These are phyloP conservation scores for Vitis hybrid DNA, from an alignment of 177 flowering plant species.

Conservation along the genomic window DNA sequence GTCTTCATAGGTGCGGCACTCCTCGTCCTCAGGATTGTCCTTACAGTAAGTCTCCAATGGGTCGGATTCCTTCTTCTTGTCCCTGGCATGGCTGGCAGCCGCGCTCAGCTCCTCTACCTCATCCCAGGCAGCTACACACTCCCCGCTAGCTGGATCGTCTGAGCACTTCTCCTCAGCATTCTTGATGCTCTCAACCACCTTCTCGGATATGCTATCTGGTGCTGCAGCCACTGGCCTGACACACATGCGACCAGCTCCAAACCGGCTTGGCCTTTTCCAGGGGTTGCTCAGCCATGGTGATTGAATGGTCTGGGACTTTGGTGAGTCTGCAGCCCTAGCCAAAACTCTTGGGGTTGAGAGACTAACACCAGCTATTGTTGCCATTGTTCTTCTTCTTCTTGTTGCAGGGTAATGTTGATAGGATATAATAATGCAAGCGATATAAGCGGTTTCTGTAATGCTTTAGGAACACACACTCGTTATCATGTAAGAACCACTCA, in stretches of 20 bases:
- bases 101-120: conserved; percentile 95
- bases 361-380: conserved; percentile 51
- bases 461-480: conserved; percentile 47
- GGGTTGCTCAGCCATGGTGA: conserved; percentile 34
- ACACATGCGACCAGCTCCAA: conserved; percentile 16
- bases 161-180: conserved; percentile 69
- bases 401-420: not conserved
- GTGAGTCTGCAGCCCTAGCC: conserved; percentile 28
- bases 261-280: conserved; percentile 24
- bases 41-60: conserved; percentile 76
- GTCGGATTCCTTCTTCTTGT: conserved; percentile 54
- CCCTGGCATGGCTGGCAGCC: conserved; percentile 78
- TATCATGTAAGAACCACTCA: conserved; percentile 48
- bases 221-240: conserved; percentile 40
- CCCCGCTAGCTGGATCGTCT: conserved; percentile 72
- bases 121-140: conserved; percentile 94
- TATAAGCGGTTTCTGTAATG: conserved; percentile 8
- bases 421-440: not conserved
- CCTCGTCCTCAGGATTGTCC: conserved; percentile 79
- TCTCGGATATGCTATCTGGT: conserved; percentile 59
- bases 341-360: conserved; percentile 38
- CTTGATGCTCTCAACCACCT: conserved; percentile 74
- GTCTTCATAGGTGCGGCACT: conserved; percentile 85
- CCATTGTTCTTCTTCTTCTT: conserved; percentile 33
- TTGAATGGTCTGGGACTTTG: conserved; percentile 16